Evolutionary conservation across 345 rosid genomes (phyloP), one percentile per base, ranked within the genome.

Genomic region (Erucastrum elatum): DNA sequence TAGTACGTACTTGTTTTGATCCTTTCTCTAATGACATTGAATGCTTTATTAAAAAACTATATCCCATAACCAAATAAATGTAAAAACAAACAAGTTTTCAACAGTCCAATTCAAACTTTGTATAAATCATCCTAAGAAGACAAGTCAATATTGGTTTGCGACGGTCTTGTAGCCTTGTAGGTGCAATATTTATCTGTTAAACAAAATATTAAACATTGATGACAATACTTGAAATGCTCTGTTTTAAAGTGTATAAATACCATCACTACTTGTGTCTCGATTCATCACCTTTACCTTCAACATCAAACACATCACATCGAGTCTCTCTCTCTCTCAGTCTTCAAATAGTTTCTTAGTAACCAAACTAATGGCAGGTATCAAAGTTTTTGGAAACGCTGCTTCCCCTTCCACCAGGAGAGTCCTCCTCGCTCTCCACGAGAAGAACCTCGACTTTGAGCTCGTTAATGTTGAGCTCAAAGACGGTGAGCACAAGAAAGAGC

Each of bases 351-450:
- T 73, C 33, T 8, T 58, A 2, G 66, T 13, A 59, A 66, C 21
- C 17, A 29, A 37, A 72, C 21, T 26, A 66, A 81, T 77, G 81
- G 67, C 74, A 16, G 72, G 78, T 25, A 72, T 81, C 56, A 84
- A 81, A 71, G 72, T 81, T 61, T 66, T 66, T 35, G 84, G 86
- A 71, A 60, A 26, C 35, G 37, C 79, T 37, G 58, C 31, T 62
- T 71, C 84, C 4, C 13, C 25, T 10, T 30, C 56, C 30, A 84
- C 86, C 39, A 84, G 81, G 73, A 66, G 82, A 60, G 86, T 70
- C 8, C 74, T 84, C 74, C 64, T 82, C 30, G 35, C 86, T 13
- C 79, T 84, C 30, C 74, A 77, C 66, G 84, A 84, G 84, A 82
- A 84, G 31, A 66, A 81, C 64, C 66, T 84, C 3, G 84, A 78